These are phyloP conservation scores for Neurospora tetraspora DNA, from an alignment of 495 filamentous ascomycete genomes.

Conservation along the genomic window DNA sequence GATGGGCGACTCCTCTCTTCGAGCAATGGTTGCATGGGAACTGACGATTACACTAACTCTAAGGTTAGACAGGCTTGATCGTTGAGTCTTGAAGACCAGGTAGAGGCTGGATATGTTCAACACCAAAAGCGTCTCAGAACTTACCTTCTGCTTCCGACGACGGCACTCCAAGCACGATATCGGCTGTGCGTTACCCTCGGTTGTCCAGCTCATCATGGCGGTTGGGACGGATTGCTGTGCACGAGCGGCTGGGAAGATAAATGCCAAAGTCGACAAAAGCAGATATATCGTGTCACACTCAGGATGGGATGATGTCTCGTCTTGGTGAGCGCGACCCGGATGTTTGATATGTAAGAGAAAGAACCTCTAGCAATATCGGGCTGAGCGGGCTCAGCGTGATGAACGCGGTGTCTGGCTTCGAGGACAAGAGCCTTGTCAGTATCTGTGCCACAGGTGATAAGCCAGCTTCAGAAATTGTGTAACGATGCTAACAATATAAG, in stretches of 20 bases:
- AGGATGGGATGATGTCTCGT: conserved; percentile 1
- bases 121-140: background rate
- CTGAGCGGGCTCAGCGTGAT: background rate
- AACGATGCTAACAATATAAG: background rate
- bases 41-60: conserved; percentile 28
- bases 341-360: background rate
- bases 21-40: conserved; percentile 38
- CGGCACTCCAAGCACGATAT: conserved; percentile 31
- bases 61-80: conserved; percentile 5
- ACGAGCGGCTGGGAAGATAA: background rate
- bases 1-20: conserved; percentile 28
- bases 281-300: background rate
- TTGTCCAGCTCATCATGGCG: background rate
- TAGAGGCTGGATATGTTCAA: background rate
- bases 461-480: background rate
- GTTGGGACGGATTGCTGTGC: background rate
- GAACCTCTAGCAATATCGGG: background rate
- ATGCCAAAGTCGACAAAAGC: background rate
- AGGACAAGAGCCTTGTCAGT: background rate
- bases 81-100: background rate
- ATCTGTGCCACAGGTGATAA: background rate
- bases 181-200: background rate
- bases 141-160: conserved; percentile 34
- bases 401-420: background rate
- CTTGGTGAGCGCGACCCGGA: background rate